Conservation (phyloP, 2,329 filamentous ascomycete genomes). For the Paramyrothecium roridum region DNA sequence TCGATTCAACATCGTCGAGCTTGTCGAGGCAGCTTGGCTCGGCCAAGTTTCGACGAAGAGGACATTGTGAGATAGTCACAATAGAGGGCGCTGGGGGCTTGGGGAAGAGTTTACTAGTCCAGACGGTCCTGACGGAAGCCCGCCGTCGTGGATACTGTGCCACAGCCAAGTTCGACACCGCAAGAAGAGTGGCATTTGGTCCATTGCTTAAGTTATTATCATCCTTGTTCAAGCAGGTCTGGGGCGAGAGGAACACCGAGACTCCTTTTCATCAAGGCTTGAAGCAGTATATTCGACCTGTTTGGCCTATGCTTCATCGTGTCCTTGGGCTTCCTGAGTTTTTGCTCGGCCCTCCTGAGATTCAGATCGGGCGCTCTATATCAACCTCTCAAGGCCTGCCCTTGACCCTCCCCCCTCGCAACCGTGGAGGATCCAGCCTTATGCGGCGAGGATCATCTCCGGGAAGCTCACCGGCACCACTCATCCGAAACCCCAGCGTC, state of each 20-base stretch:
- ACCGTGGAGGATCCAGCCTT: conserved; percentile 24
- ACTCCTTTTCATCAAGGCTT: conserved; percentile 60
- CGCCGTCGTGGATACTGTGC: conserved; percentile 62
- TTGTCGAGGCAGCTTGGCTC: conserved; percentile 53
- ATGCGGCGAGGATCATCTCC: conserved; percentile 49
- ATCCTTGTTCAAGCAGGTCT: conserved; percentile 65
- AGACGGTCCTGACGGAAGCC: conserved; percentile 59
- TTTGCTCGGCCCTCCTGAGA: conserved; percentile 51
- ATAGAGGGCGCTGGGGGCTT: conserved; percentile 61
- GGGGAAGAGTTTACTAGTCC: conserved; percentile 64
- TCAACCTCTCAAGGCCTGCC: conserved; percentile 25
- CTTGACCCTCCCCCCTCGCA: conserved; percentile 21
- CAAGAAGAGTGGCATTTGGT: conserved; percentile 58
- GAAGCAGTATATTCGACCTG: conserved; percentile 59
- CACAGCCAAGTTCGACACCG: conserved; percentile 63
- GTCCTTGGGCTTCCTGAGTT: conserved; percentile 68
- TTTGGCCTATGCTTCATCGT: conserved; percentile 63
- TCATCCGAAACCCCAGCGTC: conserved; percentile 31
- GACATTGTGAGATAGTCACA: conserved; percentile 61
- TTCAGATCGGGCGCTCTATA: conserved; percentile 27
- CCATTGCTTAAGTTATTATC: conserved; percentile 63
- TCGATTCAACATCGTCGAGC: conserved; percentile 45
- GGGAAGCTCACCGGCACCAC: conserved; percentile 35
- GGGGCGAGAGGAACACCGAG: conserved; percentile 63
- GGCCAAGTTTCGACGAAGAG: conserved; percentile 57